Conservation (phyloP, 495 filamentous ascomycete species). For the Aspergillus diversus region DNA sequence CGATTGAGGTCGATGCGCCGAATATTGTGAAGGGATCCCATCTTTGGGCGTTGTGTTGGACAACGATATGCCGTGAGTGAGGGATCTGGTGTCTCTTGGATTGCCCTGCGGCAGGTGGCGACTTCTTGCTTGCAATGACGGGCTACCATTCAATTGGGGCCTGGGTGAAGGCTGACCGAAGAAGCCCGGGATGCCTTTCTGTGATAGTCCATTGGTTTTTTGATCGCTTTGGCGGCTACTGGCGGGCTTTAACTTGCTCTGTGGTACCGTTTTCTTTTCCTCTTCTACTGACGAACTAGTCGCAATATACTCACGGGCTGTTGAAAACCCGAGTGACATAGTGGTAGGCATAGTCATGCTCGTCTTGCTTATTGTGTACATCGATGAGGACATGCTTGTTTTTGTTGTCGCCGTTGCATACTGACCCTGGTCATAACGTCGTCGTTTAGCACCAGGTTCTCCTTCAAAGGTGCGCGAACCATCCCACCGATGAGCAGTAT, state of each 20-base stretch:
- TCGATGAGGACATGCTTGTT: constrained; percentile 29
- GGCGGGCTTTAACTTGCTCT: constrained; percentile 26
- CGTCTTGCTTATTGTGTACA: constrained; percentile 35
- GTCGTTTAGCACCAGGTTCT: constrained; percentile 40
- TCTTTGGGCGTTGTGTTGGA: constrained; percentile 9
- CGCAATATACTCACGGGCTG: constrained; percentile 49
- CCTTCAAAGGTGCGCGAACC: constrained; percentile 28
- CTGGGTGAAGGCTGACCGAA: constrained; percentile 33
- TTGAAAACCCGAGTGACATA: constrained; percentile 41
- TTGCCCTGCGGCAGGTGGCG: constrained; percentile 8
- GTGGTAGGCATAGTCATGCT: constrained; percentile 41
- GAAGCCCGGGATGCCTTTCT: constrained; percentile 47
- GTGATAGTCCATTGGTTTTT: constrained; percentile 32
- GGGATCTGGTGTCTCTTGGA: constrained; percentile 3
- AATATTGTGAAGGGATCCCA: constrained; percentile 32
- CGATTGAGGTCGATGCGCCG: constrained; percentile 43
- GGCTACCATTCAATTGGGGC: constrained; percentile 19
- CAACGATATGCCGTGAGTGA: constrained; percentile 4
- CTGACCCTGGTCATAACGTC: constrained; percentile 35
- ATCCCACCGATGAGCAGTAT: constrained; percentile 43
- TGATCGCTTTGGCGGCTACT: constrained; percentile 17
- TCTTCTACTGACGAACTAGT: constrained; percentile 23
- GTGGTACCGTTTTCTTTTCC: constrained; percentile 11
- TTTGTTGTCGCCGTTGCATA: constrained; percentile 23
- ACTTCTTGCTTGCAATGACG: constrained; percentile 8